Percentiles rank a stretch among this genome's conserved stretches.
Conservation (phyloP, 371 early-diverging fungal genomes). For the Mucor piriformis region DNA sequence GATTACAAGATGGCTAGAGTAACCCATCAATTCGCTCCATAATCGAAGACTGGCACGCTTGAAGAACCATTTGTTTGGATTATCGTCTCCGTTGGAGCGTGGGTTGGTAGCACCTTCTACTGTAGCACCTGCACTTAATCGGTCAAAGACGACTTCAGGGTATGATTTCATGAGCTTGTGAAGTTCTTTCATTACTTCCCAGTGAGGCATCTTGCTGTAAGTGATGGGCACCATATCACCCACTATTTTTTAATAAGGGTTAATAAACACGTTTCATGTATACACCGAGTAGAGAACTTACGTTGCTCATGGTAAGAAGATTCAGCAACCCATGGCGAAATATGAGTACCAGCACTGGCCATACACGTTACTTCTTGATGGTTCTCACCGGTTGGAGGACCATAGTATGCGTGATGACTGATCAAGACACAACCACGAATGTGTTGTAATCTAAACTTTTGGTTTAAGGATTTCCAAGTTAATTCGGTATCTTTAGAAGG, state of each 20-base stretch:
- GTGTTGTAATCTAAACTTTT: constrained; percentile 74
- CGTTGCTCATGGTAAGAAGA: constrained; percentile 34
- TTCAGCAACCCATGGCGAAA: constrained; percentile 67
- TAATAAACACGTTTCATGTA: too few species aligned
- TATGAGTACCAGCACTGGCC: constrained; percentile 54
- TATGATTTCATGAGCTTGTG: constrained; percentile 37
- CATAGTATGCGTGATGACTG: constrained; percentile 26
- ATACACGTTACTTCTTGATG: constrained; percentile 94
- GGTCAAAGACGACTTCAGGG: constrained; percentile 22
- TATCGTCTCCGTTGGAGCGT: background rate
- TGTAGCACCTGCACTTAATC: constrained; percentile 12
- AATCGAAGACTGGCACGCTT: constrained; percentile 12
- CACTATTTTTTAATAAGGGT: constrained; percentile 18
- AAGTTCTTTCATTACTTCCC: constrained; percentile 30
- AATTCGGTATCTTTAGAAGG: constrained; percentile 25
- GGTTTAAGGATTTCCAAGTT: constrained; percentile 25
- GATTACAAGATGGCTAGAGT: constrained; percentile 25
- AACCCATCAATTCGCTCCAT: constrained; percentile 35
- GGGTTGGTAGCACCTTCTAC: background rate
- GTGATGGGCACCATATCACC: constrained; percentile 7
- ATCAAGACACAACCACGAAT: constrained; percentile 39
- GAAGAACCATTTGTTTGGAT: constrained; percentile 26
- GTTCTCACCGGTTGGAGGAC: constrained; percentile 34
- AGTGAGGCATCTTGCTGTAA: constrained; percentile 15
- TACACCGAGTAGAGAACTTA: too few species aligned